phyloP scores from a whole-genome alignment of 495 filamentous ascomycete genomes.

The Aspergillus sclerotiicarbonarius region DNA sequence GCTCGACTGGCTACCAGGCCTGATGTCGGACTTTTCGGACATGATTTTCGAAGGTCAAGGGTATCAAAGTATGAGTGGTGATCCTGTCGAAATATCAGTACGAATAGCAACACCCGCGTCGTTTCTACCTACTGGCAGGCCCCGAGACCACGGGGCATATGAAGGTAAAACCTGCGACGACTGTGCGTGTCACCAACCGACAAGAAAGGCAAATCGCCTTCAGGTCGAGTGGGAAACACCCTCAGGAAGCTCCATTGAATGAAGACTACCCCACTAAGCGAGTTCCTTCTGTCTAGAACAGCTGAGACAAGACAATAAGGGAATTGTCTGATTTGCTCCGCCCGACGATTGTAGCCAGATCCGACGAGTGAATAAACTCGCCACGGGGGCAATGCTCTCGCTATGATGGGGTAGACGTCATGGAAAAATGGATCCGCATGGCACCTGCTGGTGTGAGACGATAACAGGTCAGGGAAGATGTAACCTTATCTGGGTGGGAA shows the following conservation, averaged over 20 bases:
- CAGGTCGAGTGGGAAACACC: background rate
- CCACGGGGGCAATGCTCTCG: background rate
- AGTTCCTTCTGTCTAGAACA: background rate
- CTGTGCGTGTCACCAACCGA: background rate
- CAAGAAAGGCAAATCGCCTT: background rate
- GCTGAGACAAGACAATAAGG: background rate
- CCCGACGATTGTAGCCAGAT: too few species aligned
- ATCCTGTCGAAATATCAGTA: background rate
- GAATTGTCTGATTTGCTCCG: background rate
- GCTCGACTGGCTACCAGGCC: constrained; percentile 2
- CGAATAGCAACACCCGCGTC: background rate
- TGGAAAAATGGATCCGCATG: background rate
- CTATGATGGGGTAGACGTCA: background rate
- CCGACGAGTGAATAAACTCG: background rate
- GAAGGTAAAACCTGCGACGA: background rate
- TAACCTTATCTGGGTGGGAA: background rate
- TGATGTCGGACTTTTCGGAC: background rate
- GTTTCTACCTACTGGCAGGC: background rate
- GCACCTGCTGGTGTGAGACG: background rate
- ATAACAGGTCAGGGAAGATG: background rate
- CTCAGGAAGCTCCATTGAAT: background rate
- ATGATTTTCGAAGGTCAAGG: background rate
- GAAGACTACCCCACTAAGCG: background rate
- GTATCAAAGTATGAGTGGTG: background rate
- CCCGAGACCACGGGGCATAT: background rate